Percentiles rank a stretch among this genome's conserved stretches.
Evolutionary conservation across 768 basidiomycete genomes (phyloP).

Genomic region (Mrakia frigida): DNA sequence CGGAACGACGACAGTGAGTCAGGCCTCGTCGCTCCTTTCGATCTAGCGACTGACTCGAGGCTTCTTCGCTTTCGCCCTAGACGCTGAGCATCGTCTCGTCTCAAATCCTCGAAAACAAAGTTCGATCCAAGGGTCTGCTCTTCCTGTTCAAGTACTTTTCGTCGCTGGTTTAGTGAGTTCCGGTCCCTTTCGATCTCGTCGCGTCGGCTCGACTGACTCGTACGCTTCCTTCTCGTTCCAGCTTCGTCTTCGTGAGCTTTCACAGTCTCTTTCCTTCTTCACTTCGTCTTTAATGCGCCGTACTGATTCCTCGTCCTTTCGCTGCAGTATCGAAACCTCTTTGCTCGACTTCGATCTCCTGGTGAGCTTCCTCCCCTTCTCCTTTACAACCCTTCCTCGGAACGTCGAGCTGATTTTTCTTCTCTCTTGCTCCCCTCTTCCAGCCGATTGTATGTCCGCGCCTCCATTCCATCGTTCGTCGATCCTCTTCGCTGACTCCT

Average conservation of each 20-base stretch:
- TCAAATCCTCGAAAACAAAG: conserved; percentile 46
- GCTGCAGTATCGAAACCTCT: conserved; percentile 26
- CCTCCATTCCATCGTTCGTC: conserved; percentile 29
- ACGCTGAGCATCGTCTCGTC: conserved; percentile 42
- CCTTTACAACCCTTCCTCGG: conserved; percentile 26
- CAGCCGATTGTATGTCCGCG: conserved; percentile 33
- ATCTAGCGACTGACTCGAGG: background rate
- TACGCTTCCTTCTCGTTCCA: background rate
- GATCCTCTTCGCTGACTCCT: conserved; percentile 33
- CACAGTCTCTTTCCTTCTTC: background rate
- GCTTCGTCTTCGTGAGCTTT: conserved; percentile 26
- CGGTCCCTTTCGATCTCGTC: background rate
- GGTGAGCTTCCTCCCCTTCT: conserved; percentile 22
- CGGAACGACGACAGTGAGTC: conserved; percentile 36
- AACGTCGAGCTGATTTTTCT: conserved; percentile 36
- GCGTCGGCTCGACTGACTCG: background rate
- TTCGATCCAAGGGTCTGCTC: conserved; percentile 46
- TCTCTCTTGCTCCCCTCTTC: conserved; percentile 45
- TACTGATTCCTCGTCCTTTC: background rate
- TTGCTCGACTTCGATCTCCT: conserved; percentile 22
- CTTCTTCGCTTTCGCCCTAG: conserved; percentile 33
- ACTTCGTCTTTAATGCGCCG: no score
- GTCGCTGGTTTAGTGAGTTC: conserved; percentile 20
- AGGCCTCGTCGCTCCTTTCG: conserved; percentile 30
- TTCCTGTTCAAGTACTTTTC: conserved; percentile 44